These are phyloP conservation scores for Crepidotus variabilis DNA, from an alignment of 768 basidiomycete species.

Conservation along the genomic window DNA sequence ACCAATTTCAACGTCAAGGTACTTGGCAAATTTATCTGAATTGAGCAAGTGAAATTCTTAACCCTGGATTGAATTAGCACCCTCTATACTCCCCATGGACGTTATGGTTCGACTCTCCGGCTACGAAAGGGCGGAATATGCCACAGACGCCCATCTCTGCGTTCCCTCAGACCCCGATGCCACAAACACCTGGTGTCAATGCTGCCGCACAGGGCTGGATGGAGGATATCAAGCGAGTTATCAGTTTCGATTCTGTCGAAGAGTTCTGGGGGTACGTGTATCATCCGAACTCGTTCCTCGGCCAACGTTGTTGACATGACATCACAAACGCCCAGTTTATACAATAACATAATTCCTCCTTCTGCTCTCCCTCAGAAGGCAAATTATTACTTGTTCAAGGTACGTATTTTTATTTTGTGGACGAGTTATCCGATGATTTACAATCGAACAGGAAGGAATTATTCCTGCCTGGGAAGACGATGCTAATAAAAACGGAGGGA, in stretches of 20 bases:
- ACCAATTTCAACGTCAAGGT: slow-evolving; percentile 97
- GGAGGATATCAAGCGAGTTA: slow-evolving; percentile 97
- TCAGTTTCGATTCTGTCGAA: slow-evolving; percentile 94
- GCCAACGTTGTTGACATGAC: slow-evolving; percentile 17
- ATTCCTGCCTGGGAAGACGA: slow-evolving; percentile 98
- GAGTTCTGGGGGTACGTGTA: slow-evolving; percentile 94
- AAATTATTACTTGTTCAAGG: slow-evolving; percentile 99
- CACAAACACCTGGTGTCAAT: slow-evolving; percentile 63
- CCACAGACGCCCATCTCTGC: slow-evolving; percentile 80
- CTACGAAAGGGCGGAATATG: slow-evolving; percentile 85
- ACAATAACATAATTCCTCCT: slow-evolving; percentile 97
- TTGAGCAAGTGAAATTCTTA: background rate
- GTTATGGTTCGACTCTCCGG: slow-evolving; percentile 96
- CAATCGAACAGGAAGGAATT: slow-evolving; percentile 70
- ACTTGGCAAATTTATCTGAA: slow-evolving; percentile 6
- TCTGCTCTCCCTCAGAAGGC: slow-evolving; percentile 91
- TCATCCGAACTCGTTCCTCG: slow-evolving; percentile 4
- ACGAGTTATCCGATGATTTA: background rate
- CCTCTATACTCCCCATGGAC: slow-evolving; percentile 95
- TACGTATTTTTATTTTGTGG: slow-evolving; percentile 23
- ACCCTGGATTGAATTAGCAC: slow-evolving; percentile 51
- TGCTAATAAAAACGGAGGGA: slow-evolving; percentile 95
- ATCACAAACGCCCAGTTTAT: slow-evolving; percentile 74
- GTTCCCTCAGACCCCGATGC: slow-evolving; percentile 71
- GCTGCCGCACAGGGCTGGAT: slow-evolving; percentile 92